Evolutionary conservation across 2,329 filamentous ascomycete species (phyloP), one percentile per base, ranked within the genome.

Genomic region (Macrophomina pseudophaseolina): DNA sequence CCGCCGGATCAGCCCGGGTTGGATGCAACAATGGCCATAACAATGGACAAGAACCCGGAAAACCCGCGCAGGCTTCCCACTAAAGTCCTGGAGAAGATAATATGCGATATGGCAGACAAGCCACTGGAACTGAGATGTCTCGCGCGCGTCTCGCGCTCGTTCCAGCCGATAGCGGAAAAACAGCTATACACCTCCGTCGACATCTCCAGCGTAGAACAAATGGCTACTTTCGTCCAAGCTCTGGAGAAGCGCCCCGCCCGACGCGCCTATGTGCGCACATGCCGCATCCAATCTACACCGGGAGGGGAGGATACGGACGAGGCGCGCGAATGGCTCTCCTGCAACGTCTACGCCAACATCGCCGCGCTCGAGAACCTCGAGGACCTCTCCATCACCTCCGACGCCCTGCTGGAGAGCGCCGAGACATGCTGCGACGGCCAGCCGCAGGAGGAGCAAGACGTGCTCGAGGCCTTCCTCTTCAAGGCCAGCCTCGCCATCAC

Each of bases 381-480:
- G 5, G n/a, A 18, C 5, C 33, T 54, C 33, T 54, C 52, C 3
- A 54, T 54, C 32, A 12, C 52, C 8, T 54, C 52, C 6, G 52
- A 54, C 33, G 52, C 52, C 30, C 52, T 54, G 32, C 16, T 38
- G 14, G 33, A 38, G 32, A 54, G 52, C 52, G 52, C 33, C 33
- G 32, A 54, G 9, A 38, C 52, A 7, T 38, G 32, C 33, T 54
- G 33, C 52, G 16, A 54, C 33, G 52, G 33, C 52, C 8, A 6
- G 33, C 32, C 52, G 33, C 52, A 54, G 9, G 33, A 54, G 23
- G 52, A 54, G 33, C 52, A 54, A 54, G 52, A 54, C 52, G 52
- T 38, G 4, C 52, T 54, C 16, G 33, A 54, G 33, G 52, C n/a
- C 33, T 54, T 54, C 33, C 32, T 54, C 52, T 54, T 54, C 52